phyloP scores from a whole-genome alignment of 2,329 filamentous ascomycete genomes.

The Lasiodiplodia hormozganensis region DNA sequence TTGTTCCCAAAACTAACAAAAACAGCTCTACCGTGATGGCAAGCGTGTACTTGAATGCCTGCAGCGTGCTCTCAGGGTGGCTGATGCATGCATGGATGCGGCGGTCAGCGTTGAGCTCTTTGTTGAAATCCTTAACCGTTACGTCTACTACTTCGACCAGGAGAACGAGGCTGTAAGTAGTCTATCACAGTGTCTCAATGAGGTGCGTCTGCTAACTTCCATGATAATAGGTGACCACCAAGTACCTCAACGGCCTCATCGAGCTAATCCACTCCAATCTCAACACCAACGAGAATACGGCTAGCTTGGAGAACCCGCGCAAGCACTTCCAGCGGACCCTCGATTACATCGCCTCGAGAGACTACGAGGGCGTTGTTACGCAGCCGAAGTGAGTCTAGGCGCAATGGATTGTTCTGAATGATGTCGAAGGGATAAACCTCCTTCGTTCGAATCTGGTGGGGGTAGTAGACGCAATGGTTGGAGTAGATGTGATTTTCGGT shows the following conservation, averaged over 20 bases:
- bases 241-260: conserved; percentile 97
- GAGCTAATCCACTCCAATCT: conserved; percentile 98
- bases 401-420: not conserved
- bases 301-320: conserved; percentile 84
- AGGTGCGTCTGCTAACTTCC: not conserved
- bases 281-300: conserved; percentile 81
- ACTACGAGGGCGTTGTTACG: conserved; percentile 90
- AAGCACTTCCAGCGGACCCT: conserved; percentile 95
- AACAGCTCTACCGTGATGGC: conserved; percentile 90
- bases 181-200: not conserved
- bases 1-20: not conserved
- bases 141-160: conserved; percentile 99
- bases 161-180: conserved; percentile 86
- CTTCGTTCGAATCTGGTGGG: not conserved
- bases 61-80: conserved; percentile 91
- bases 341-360: conserved; percentile 88
- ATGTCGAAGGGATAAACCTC: not conserved
- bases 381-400: conserved; percentile 57
- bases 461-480: not conserved
- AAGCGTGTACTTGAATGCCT: conserved; percentile 97
- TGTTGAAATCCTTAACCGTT: conserved; percentile 96
- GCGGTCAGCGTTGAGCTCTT: conserved; percentile 97
- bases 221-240: conserved; percentile 75
- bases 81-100: conserved; percentile 98
- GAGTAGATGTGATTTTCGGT: not conserved